phyloP scores from a whole-genome alignment of 495 filamentous ascomycete species.

The Cercophora newfieldiana region DNA sequence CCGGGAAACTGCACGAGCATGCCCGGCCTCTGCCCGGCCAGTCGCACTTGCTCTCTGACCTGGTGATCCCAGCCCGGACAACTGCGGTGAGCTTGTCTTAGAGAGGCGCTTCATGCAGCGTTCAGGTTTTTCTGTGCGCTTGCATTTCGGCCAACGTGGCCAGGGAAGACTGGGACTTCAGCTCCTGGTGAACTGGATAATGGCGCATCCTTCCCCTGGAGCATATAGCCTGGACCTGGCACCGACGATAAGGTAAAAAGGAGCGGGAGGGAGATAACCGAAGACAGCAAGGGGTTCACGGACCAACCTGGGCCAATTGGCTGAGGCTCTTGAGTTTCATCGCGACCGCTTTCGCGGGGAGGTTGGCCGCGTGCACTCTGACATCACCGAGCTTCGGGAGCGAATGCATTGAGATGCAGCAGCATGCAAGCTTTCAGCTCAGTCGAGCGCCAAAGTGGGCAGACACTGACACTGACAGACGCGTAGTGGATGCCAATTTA shows the following conservation, averaged over 20 bases:
- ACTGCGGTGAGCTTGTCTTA: neutral
- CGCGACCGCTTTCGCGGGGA: conserved; percentile 3
- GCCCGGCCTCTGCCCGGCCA: conserved; percentile 3
- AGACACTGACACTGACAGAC: too few species aligned
- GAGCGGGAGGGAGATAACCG: conserved; percentile 18
- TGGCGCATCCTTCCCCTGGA: neutral
- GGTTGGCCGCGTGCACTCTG: neutral
- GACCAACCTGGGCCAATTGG: conserved; percentile 17
- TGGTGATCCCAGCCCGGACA: neutral
- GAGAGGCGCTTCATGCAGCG: neutral
- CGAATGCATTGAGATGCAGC: neutral
- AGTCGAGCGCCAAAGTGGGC: neutral
- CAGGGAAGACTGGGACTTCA: too few species aligned
- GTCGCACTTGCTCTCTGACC: too few species aligned
- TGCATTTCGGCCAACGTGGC: neutral
- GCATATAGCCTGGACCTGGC: conserved; percentile 4
- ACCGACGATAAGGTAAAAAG: conserved; percentile 9
- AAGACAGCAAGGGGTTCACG: conserved; percentile 17
- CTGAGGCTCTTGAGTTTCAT: conserved; percentile 17
- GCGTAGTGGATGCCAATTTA: neutral
- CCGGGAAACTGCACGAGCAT: neutral
- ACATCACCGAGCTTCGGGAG: neutral
- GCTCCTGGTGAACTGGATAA: too few species aligned
- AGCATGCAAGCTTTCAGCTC: neutral
- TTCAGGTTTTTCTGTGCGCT: neutral